Evolutionary conservation across 192 early-diverging fungal species (phyloP).

Genomic region (Linnemannia elongata): DNA sequence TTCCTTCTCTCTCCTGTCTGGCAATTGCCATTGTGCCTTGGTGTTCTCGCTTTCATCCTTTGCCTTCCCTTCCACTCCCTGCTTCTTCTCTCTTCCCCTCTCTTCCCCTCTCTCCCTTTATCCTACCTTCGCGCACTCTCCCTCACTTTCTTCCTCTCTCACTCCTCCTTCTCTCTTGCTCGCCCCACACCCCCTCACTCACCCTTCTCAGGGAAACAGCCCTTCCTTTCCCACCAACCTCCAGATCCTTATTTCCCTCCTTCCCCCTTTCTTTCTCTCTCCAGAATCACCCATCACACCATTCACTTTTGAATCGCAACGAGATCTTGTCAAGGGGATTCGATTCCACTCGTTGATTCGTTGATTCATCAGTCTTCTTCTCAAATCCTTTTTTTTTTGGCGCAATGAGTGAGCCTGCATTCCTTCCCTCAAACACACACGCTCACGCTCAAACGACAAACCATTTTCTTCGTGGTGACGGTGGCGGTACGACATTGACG

Average conservation of each 20-base stretch:
- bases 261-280: neutral
- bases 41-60: too few species aligned
- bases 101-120: too few species aligned
- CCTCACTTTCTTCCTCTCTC: neutral
- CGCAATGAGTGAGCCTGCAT: constrained; percentile 7
- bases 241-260: neutral
- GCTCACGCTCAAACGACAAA: neutral
- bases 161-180: neutral
- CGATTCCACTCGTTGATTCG: neutral
- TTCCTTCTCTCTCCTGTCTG: constrained; percentile 8
- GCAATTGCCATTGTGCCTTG: neutral
- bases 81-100: neutral
- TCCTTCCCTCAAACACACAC: neutral
- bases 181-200: neutral
- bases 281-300: neutral
- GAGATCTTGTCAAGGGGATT: neutral
- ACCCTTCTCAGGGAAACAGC: neutral
- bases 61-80: neutral
- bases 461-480: neutral
- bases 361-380: neutral
- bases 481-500: neutral
- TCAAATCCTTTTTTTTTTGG: too few species aligned
- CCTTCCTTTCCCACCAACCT: neutral
- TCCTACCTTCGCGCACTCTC: too few species aligned
- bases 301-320: neutral